phyloP scores from a whole-genome alignment of 768 basidiomycete species.

The Grammothele lineata region DNA sequence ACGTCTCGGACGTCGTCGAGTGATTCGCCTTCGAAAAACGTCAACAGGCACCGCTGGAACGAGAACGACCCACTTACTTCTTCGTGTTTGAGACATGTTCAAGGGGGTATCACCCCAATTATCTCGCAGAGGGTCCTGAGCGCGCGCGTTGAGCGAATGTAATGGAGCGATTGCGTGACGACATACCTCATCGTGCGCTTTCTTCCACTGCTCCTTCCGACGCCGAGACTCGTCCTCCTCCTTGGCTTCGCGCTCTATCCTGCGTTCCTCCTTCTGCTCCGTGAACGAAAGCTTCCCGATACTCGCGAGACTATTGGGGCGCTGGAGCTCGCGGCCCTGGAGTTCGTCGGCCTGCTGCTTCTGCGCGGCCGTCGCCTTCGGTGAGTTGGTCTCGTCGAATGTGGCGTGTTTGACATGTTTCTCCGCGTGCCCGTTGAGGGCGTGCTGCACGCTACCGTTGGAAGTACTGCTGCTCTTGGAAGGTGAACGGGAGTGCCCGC shows the following conservation, averaged over 20 bases:
- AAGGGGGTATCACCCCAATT: constrained; percentile 83
- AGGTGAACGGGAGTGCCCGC: constrained; percentile 10
- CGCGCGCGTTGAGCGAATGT: neutral
- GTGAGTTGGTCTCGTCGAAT: constrained; percentile 9
- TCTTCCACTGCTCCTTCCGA: constrained; percentile 13
- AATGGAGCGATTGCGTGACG: neutral
- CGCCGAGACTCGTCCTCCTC: constrained; percentile 16
- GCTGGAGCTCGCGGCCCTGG: too few species aligned
- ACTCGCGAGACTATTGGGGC: neutral
- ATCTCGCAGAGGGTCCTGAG: constrained; percentile 22
- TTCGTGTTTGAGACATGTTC: constrained; percentile 81
- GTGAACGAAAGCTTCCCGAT: constrained; percentile 17
- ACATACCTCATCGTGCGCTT: constrained; percentile 17
- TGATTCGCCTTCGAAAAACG: too few species aligned
- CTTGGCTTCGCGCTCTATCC: constrained; percentile 19
- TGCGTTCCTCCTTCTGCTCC: constrained; percentile 21
- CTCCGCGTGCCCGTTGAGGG: constrained; percentile 11
- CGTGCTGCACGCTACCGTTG: neutral
- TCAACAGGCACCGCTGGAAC: too few species aligned
- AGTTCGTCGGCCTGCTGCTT: constrained; percentile 1
- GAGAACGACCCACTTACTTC: constrained; percentile 24
- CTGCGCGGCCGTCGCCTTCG: constrained; percentile 1
- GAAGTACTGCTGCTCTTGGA: constrained; percentile 7
- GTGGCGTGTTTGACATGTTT: neutral
- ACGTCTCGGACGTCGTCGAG: constrained; percentile 28